These are phyloP conservation scores for Naganishia friedmannii DNA, from an alignment of 768 basidiomycete species.

Conservation along the genomic window DNA sequence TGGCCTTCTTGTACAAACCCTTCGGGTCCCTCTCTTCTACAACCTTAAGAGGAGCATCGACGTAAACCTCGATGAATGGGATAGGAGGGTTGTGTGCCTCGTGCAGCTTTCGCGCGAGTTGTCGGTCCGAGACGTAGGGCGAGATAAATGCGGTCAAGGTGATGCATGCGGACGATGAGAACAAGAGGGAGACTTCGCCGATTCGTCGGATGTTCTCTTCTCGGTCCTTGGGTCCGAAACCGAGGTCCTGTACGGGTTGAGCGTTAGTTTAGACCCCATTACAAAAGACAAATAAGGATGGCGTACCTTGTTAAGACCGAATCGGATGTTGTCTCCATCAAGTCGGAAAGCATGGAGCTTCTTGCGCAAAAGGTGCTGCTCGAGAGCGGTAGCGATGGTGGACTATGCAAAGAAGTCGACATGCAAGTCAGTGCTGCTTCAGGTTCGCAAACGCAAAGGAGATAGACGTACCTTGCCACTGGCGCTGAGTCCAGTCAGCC, in stretches of 20 bases:
- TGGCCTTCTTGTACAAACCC: slow-evolving; percentile 93
- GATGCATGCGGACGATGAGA: slow-evolving; percentile 81
- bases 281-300: no score
- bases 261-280: background rate
- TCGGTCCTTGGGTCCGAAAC: slow-evolving; percentile 85
- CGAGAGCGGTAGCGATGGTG: slow-evolving; percentile 92
- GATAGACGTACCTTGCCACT: slow-evolving; percentile 74
- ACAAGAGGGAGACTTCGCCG: slow-evolving; percentile 93
- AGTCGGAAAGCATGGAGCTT: slow-evolving; percentile 83
- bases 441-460: background rate
- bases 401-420: slow-evolving; percentile 66
- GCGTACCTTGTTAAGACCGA: slow-evolving; percentile 79
- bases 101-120: slow-evolving; percentile 77
- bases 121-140: slow-evolving; percentile 86
- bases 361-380: slow-evolving; percentile 86
- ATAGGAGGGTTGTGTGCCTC: slow-evolving; percentile 60
- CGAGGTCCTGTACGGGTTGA: slow-evolving; percentile 61
- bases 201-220: slow-evolving; percentile 84
- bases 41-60: slow-evolving; percentile 83
- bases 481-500: slow-evolving; percentile 93
- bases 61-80: slow-evolving; percentile 87
- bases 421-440: no score
- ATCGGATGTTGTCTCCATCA: slow-evolving; percentile 86
- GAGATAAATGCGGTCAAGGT: slow-evolving; percentile 96
- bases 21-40: slow-evolving; percentile 94